Evolutionary conservation across 2,329 filamentous ascomycete genomes (phyloP).

Genomic region (Zarea fungicola): DNA sequence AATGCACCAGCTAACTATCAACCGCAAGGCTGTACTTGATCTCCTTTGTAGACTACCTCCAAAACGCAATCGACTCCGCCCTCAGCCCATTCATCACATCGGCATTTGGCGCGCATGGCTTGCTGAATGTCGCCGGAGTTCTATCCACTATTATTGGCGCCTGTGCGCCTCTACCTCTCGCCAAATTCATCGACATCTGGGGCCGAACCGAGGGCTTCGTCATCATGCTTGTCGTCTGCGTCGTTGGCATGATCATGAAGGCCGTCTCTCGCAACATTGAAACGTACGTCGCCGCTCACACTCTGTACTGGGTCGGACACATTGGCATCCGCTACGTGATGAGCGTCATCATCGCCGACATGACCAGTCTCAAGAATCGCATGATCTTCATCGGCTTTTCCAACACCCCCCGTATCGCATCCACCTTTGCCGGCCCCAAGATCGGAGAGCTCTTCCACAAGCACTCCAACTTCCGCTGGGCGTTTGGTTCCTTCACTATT

Average conservation of each 20-base stretch:
- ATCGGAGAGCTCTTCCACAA: constrained; percentile 35
- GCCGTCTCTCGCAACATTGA: constrained; percentile 54
- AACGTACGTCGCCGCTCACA: constrained; percentile 55
- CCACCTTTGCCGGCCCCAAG: constrained; percentile 37
- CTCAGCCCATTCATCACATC: constrained; percentile 64
- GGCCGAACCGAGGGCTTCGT: constrained; percentile 43
- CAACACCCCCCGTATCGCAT: constrained; percentile 39
- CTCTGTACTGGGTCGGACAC: constrained; percentile 59
- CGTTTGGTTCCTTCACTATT: constrained; percentile 59
- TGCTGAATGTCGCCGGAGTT: constrained; percentile 59
- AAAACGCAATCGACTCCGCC: constrained; percentile 36
- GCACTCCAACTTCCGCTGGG: constrained; percentile 38
- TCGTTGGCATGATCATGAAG: constrained; percentile 57
- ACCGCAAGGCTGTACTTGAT: constrained; percentile 33
- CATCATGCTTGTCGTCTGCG: constrained; percentile 36
- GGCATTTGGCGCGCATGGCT: constrained; percentile 57
- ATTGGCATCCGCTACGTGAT: constrained; percentile 36
- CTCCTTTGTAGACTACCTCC: constrained; percentile 32
- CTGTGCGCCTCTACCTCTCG: constrained; percentile 34
- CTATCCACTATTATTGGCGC: constrained; percentile 44
- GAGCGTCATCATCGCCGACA: constrained; percentile 38
- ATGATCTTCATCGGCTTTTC: constrained; percentile 39
- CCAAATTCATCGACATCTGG: constrained; percentile 45
- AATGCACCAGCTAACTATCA: background rate
- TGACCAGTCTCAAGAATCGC: constrained; percentile 37